A percentile compares a stretch with the other conserved stretches of the same genome.
phyloP scores from a whole-genome alignment of 2,329 filamentous ascomycete genomes.

The Fonsecaea monophora region DNA sequence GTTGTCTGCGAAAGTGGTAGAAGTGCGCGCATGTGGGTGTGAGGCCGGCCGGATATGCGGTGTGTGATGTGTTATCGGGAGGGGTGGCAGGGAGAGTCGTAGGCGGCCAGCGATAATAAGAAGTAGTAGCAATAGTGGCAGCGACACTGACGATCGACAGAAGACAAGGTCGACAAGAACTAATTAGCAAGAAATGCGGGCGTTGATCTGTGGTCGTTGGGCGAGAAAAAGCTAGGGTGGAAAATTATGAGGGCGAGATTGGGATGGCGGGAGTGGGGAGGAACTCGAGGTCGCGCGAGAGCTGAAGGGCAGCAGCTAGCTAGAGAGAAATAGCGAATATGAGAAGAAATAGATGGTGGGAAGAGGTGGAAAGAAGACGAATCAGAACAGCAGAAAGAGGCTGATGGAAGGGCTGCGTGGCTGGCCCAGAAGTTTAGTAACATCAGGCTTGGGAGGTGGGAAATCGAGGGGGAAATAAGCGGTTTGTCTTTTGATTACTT shows the following conservation, averaged over 20 bases:
- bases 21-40: not conserved
- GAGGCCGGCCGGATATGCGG: conserved; percentile 8
- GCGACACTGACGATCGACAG: not conserved
- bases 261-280: not conserved
- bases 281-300: not conserved
- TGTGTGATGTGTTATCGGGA: conserved; percentile 5
- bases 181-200: not conserved
- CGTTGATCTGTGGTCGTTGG: not conserved
- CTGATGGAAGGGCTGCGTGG: not conserved
- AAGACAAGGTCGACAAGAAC: not conserved
- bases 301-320: not conserved
- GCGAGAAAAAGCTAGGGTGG: not conserved
- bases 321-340: not conserved
- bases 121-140: not conserved
- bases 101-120: not conserved
- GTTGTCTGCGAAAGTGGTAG: not conserved
- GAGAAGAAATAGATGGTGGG: not conserved
- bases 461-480: not conserved
- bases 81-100: not conserved
- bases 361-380: not conserved
- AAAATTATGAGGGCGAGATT: not conserved
- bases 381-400: not conserved
- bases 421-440: not conserved
- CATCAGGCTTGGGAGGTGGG: not conserved
- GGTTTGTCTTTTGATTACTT: not conserved